These are phyloP conservation scores for Colletotrichum cuscutae DNA, from an alignment of 2,329 filamentous ascomycete species.

Conservation along the genomic window DNA sequence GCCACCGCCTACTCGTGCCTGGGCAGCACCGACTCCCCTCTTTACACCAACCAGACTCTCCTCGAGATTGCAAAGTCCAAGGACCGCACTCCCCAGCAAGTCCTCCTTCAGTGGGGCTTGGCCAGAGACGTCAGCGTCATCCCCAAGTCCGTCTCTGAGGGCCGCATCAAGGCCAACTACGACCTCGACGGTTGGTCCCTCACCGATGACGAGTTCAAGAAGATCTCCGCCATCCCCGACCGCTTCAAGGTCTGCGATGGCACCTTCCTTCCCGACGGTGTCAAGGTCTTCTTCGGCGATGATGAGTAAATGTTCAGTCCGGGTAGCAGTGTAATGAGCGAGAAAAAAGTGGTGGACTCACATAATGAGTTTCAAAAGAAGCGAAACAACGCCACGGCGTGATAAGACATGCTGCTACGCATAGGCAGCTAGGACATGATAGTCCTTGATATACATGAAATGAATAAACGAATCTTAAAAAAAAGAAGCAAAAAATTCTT, in stretches of 20 bases:
- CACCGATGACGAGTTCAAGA: conserved; percentile 76
- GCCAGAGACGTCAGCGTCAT: conserved; percentile 86
- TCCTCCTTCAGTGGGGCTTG: conserved; percentile 83
- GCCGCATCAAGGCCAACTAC: conserved; percentile 81
- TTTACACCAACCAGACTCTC: conserved; percentile 74
- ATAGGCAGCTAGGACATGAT: neutral
- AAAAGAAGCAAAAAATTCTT: neutral
- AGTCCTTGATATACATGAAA: conserved; percentile 24
- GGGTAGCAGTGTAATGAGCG: conserved; percentile 11
- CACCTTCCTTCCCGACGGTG: conserved; percentile 69
- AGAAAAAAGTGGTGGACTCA: conserved; percentile 13
- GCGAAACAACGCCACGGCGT: conserved; percentile 13
- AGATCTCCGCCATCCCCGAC: conserved; percentile 74
- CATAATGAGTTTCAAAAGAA: conserved; percentile 23
- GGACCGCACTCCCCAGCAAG: conserved; percentile 78
- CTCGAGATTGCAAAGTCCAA: conserved; percentile 71
- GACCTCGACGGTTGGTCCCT: conserved; percentile 79
- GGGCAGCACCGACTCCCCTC: conserved; percentile 75
- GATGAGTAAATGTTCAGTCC: conserved; percentile 68
- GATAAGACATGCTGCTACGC: conserved; percentile 2
- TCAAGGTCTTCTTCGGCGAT: conserved; percentile 86
- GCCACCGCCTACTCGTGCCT: conserved; percentile 80
- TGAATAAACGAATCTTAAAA: conserved; percentile 6
- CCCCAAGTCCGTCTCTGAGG: conserved; percentile 82
- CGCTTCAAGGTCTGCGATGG: conserved; percentile 88